These are phyloP conservation scores for Colletotrichum gloeosporioides DNA, from an alignment of 2,329 filamentous ascomycete genomes.

Conservation along the genomic window DNA sequence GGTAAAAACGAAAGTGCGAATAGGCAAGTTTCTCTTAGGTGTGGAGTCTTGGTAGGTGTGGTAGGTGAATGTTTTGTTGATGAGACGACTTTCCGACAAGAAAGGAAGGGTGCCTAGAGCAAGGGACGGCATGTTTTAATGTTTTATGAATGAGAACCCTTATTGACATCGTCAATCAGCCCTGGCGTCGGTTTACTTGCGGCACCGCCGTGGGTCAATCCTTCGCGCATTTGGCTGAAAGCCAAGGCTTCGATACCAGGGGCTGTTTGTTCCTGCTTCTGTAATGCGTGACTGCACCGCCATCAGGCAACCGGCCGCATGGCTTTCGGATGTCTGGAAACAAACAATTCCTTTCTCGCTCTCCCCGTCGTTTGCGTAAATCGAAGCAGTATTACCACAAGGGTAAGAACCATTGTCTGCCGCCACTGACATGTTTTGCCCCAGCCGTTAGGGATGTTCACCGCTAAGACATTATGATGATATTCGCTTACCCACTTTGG, in stretches of 20 bases:
- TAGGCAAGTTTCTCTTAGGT: not conserved
- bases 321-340: too few relatives aligned
- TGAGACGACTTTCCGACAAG: not conserved
- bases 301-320: not conserved
- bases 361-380: not conserved
- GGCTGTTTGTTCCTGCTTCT: not conserved
- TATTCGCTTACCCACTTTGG: not conserved
- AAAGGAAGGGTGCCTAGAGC: not conserved
- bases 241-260: not conserved
- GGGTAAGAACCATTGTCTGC: not conserved
- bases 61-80: not conserved
- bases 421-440: not conserved
- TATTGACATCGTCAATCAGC: not conserved
- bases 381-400: not conserved
- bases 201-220: not conserved
- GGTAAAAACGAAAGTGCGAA: not conserved
- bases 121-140: not conserved
- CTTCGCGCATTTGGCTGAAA: not conserved
- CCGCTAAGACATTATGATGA: not conserved
- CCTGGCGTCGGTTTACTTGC: not conserved
- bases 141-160: not conserved
- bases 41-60: not conserved
- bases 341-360: not conserved
- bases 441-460: not conserved
- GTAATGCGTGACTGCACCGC: not conserved